Evolutionary conservation across 495 filamentous ascomycete species (phyloP).

Genomic region (Sporormia fimetaria): DNA sequence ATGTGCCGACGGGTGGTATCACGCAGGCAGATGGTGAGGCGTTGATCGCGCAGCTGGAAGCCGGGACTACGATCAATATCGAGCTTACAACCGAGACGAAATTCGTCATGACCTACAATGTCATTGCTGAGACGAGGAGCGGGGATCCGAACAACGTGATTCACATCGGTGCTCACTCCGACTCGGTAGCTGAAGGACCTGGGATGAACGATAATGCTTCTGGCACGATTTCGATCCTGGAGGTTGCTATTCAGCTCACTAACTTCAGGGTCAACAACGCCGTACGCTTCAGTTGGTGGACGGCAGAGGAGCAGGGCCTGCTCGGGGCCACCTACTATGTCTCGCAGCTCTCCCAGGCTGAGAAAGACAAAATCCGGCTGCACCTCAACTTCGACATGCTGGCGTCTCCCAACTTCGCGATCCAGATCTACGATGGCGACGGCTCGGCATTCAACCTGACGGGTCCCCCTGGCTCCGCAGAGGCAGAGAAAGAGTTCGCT

Average conservation of each 20-base stretch:
- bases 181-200: conserved; percentile 51
- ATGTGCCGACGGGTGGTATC: conserved; percentile 46
- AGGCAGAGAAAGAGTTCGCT: conserved; percentile 53
- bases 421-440: conserved; percentile 62
- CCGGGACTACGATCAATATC: conserved; percentile 27
- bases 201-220: conserved; percentile 64
- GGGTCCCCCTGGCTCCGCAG: conserved; percentile 52
- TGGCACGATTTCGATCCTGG: conserved; percentile 51
- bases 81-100: conserved; percentile 33
- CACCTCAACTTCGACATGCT: conserved; percentile 77
- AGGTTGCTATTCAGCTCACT: conserved; percentile 49
- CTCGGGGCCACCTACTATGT: conserved; percentile 53
- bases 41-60: conserved; percentile 35
- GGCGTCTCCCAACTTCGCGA: conserved; percentile 57
- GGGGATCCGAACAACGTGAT: conserved; percentile 57
- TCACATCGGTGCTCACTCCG: conserved; percentile 54
- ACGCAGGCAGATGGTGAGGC: conserved; percentile 42
- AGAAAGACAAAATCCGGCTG: conserved; percentile 47
- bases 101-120: conserved; percentile 39
- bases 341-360: conserved; percentile 36
- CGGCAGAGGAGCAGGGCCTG: conserved; percentile 54
- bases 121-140: conserved; percentile 52
- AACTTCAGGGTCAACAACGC: conserved; percentile 50
- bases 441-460: conserved; percentile 49
- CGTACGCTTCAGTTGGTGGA: conserved; percentile 60